Base-by-base conservation (phyloP, 768 basidiomycete species). In the Boletus subcaerulescens region DNA sequence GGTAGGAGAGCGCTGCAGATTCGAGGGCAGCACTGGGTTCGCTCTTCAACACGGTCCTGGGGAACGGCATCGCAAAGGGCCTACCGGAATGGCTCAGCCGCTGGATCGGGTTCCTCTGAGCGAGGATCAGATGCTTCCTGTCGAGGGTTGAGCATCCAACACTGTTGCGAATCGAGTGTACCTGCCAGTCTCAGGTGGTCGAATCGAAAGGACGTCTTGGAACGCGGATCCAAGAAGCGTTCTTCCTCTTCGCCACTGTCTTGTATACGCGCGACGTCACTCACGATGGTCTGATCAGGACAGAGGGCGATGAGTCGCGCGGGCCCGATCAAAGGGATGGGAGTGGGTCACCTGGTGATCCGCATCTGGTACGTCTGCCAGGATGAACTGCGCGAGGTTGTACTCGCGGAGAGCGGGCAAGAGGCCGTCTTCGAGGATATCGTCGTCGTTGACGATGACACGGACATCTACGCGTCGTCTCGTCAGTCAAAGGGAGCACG, bases 401-500 rank as follows among this genome's bases (percentile, higher is more conserved):
- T 98, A 98, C 55, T 90, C 80, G 48, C 81, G 76, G 52, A 98
- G 71, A 2, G 90, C 88, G 3, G 91, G 89, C 0, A 85, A 77
- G 48, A 96, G 80, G 42, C 88, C 87, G 11, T 79, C 76, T 64
- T 93, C 86, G 43, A 98, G 81, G n/a, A 80, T 75, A 17, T 86
- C 85, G 68, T 98, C 94, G 72, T 95, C 87, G 41, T 82, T 81
- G 65, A 98, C 86, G 68, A 98, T 91, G 69, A 80, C 85, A 64
- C 94, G 90, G 49, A 98, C 84, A 76, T 98, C 96, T 95, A 65
- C 57, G 60, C 57, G 57, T 56, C 29, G 31, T 45, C 36, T 44
- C 40, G 44, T 56, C 0, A 50, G 41, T 4, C 12, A 14, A 4
- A 12, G 0, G 41, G 3, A 24, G 48, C 18, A 43, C 2, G 42